phyloP scores from a whole-genome alignment of 768 basidiomycete genomes.

The Termitomyces sp. region DNA sequence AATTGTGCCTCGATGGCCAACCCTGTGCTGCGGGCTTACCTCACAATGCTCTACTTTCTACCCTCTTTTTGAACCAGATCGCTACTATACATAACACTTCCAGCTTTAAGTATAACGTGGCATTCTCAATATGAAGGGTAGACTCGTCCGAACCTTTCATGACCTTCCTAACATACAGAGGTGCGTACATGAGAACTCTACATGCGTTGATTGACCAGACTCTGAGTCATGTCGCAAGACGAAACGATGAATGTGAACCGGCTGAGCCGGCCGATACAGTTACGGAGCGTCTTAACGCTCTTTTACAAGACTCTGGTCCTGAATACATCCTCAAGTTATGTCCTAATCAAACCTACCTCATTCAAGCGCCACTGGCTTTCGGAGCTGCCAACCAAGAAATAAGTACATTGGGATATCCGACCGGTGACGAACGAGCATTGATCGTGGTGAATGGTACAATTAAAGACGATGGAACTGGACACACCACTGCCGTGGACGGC shows the following conservation, averaged over 20 bases:
- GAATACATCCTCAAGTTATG: slow-evolving; percentile 68
- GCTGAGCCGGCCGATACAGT: slow-evolving; percentile 56
- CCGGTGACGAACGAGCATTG: slow-evolving; percentile 57
- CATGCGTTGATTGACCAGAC: not conserved
- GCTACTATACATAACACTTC: no score
- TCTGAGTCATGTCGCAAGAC: not conserved
- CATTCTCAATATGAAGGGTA: not conserved
- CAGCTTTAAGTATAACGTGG: not conserved
- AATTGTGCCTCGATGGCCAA: not conserved
- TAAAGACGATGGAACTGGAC: slow-evolving; percentile 47
- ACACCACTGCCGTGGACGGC: slow-evolving; percentile 70
- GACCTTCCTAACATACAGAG: not conserved
- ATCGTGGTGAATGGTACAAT: slow-evolving; percentile 66
- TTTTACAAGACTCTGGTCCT: slow-evolving; percentile 59
- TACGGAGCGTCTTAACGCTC: slow-evolving; percentile 59
- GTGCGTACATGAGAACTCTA: not conserved
- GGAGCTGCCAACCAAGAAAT: slow-evolving; percentile 72
- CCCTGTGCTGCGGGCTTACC: not conserved
- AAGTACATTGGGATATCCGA: slow-evolving; percentile 73
- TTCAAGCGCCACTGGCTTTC: slow-evolving; percentile 64
- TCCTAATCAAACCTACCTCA: slow-evolving; percentile 51
- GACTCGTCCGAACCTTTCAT: not conserved
- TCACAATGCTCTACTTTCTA: not conserved
- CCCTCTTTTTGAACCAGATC: not conserved
- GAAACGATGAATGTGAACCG: slow-evolving; percentile 24